Evolutionary conservation across 805 yeast genomes (phyloP), one percentile per base, ranked within the genome.

Genomic region (Barnettozyma californica): DNA sequence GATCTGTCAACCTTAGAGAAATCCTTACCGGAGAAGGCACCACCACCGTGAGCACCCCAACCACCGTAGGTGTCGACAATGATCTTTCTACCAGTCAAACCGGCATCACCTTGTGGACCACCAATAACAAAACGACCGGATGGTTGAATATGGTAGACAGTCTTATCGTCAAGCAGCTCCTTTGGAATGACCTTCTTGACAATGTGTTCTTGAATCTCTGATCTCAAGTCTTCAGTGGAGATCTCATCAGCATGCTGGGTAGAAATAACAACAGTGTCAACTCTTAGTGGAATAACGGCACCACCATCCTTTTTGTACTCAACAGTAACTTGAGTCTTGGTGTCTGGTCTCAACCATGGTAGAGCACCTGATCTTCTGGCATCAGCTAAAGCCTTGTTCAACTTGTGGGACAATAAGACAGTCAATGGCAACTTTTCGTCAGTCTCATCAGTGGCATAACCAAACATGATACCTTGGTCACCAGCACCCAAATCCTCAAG

Each of bases 21-120:
- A 76, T 94, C 99, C 81, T 94, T 94, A 75, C 99, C 99, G 57
- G 96, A 87, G 90, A 94, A 94, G 58, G 99, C 99, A 81, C 99
- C 99, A 81, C 99, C 99, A 77, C 99, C 99, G 81, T 94, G 99
- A 67, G 99, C 98, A 76, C 99, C 97, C 95, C 99, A 95, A 67
- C 99, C 99, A 79, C 99, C 99, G 78, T 94, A 94, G 58, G 99
- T 95, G 75, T 94, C 99, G 69, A 94, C 99, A 66, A 94, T 94
- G 74, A 94, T 94, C 81, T 94, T 94, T 80, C 99, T 89, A 74
- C 99, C 99, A 61, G 99, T 94, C 69, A 94, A 78, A 80, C 99
- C 99, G 60, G 99, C 99, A 71, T 94, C 99, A 83, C 99, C 99
- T 77, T 94, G 99, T 62, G 99, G 99, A 73, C 99, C 99, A 78